These are phyloP conservation scores for Stachybotrys elegans DNA, from an alignment of 2,329 filamentous ascomycete genomes.

Conservation along the genomic window DNA sequence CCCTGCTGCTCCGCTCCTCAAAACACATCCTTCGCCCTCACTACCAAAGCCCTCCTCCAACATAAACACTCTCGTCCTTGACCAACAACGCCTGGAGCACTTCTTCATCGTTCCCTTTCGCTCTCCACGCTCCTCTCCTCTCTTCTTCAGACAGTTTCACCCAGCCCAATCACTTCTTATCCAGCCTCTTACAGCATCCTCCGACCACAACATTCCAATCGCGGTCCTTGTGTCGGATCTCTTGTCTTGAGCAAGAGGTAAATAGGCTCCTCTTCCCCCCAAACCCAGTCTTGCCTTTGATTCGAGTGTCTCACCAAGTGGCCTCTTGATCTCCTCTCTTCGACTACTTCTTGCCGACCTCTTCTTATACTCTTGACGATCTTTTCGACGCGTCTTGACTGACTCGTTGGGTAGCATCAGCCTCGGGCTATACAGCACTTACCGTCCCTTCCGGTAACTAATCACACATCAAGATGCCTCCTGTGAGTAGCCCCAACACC, in stretches of 20 bases:
- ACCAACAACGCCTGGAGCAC: slow-evolving; percentile 6
- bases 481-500: slow-evolving; percentile 23
- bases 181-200: slow-evolving; percentile 20
- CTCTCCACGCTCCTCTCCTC: slow-evolving; percentile 15
- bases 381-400: slow-evolving; percentile 19
- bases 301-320: slow-evolving; percentile 24
- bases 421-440: too few species aligned
- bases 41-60: slow-evolving; percentile 19
- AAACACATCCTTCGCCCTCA: slow-evolving; percentile 32
- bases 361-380: slow-evolving; percentile 10
- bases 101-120: slow-evolving; percentile 17
- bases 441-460: too few species aligned
- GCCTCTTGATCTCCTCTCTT: slow-evolving; percentile 5
- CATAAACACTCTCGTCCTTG: slow-evolving; percentile 28
- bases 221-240: slow-evolving; percentile 24
- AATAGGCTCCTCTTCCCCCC: slow-evolving; percentile 22
- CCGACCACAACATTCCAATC: slow-evolving; percentile 30
- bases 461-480: slow-evolving; percentile 25
- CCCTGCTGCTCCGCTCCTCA: slow-evolving; percentile 28
- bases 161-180: slow-evolving; percentile 22
- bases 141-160: slow-evolving; percentile 11
- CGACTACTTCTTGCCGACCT: slow-evolving; percentile 5
- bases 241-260: slow-evolving; percentile 30
- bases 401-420: too few species aligned
- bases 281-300: too few species aligned